phyloP scores from a whole-genome alignment of 2,329 filamentous ascomycete species.

The Calonectria fujianensis region DNA sequence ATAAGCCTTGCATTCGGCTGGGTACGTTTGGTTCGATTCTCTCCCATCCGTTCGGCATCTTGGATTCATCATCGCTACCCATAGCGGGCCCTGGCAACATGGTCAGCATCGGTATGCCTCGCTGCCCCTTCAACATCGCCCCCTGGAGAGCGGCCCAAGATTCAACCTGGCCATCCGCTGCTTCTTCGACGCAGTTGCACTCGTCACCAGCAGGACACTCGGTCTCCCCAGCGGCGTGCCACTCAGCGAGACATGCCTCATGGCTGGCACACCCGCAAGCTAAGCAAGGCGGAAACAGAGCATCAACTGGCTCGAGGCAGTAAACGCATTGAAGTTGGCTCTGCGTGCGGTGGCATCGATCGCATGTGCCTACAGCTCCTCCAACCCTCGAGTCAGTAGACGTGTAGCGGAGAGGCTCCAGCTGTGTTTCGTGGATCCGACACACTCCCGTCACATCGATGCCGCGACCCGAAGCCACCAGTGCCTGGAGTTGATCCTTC shows the following conservation, averaged over 20 bases:
- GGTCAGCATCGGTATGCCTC: conserved; percentile 52
- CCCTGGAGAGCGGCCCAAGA: conserved; percentile 72
- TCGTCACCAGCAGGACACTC: conserved; percentile 79
- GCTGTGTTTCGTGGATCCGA: conserved; percentile 76
- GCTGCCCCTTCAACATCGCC: conserved; percentile 60
- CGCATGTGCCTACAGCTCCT: conserved; percentile 70
- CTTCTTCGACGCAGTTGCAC: conserved; percentile 76
- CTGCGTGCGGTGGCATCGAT: conserved; percentile 73
- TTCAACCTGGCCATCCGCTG: conserved; percentile 74
- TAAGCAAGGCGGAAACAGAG: conserved; percentile 77
- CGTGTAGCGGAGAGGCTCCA: conserved; percentile 74
- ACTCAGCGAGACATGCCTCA: conserved; percentile 75
- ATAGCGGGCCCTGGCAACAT: conserved; percentile 57
- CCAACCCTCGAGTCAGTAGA: conserved; percentile 62
- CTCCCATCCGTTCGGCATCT: conserved; percentile 54
- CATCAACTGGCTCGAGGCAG: conserved; percentile 76
- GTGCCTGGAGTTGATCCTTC: conserved; percentile 70
- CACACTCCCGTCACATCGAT: conserved; percentile 79
- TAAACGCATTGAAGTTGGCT: conserved; percentile 77
- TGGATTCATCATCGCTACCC: conserved; percentile 56
- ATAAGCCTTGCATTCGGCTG: conserved; percentile 51
- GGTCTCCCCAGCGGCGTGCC: conserved; percentile 74
- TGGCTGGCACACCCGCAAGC: conserved; percentile 78
- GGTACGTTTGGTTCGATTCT: conserved; percentile 52
- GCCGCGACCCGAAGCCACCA: conserved; percentile 73